Evolutionary conservation across 2,329 filamentous ascomycete species (phyloP).

Genomic region (Exophiala aquamarina): DNA sequence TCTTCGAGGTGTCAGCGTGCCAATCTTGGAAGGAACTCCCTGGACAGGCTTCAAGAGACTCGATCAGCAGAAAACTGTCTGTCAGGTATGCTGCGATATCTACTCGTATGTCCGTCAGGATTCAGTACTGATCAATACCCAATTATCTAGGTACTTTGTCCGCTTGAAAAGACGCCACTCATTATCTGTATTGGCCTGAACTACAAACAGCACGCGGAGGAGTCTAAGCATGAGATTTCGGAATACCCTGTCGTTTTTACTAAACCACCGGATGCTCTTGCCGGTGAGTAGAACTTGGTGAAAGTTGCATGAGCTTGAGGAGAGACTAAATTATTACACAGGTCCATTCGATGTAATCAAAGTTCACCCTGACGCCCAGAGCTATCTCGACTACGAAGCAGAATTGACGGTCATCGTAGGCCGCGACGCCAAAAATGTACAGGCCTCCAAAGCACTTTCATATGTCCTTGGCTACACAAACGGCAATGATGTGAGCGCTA

Average conservation of each 20-base stretch:
- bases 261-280: slow-evolving; percentile 38
- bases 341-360: slow-evolving; percentile 31
- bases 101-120: too few relatives aligned
- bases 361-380: slow-evolving; percentile 10
- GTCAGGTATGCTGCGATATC: neutral
- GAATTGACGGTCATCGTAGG: slow-evolving; percentile 13
- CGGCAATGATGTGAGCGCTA: slow-evolving; percentile 40
- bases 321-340: too few relatives aligned
- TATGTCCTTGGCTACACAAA: slow-evolving; percentile 41
- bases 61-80: neutral
- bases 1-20: neutral
- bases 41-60: neutral
- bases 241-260: neutral
- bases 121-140: too few relatives aligned
- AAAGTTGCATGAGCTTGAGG: too few relatives aligned
- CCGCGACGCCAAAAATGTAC: slow-evolving; percentile 7
- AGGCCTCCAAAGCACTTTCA: slow-evolving; percentile 24
- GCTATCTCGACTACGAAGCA: slow-evolving; percentile 9
- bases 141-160: slow-evolving; percentile 4
- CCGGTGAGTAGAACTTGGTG: too few relatives aligned
- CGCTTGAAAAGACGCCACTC: neutral
- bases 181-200: slow-evolving; percentile 4
- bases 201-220: slow-evolving; percentile 1
- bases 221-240: neutral
- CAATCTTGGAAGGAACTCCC: neutral